Base-by-base conservation (phyloP, 176 grass and related monocot genomes). In the Zea mays region DNA sequence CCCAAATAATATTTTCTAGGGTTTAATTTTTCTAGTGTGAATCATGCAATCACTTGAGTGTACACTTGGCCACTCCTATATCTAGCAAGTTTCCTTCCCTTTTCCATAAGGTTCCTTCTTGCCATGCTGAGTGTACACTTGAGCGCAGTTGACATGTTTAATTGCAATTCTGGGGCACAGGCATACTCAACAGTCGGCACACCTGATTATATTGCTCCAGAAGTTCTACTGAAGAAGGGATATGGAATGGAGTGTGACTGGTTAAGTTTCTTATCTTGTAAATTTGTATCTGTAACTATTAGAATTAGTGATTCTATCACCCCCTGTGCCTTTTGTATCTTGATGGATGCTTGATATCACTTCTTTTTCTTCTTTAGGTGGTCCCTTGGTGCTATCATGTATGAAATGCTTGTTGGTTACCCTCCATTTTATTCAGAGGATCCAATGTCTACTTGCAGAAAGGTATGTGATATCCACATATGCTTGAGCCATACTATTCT, bases 361-460 rank as follows among this genome's bases (percentile, higher is more conserved):
- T 59, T 73, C 36, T 69, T 83, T 85, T 67, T 81, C 9, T 78
- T 75, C 57, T 59, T 71, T 82, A 94, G 91, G 91, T 98, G 96
- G 96, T 98, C 96, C n/a, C 92, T 98, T 92, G 96, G 96, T 83
- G 96, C 96, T 74, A 98, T 98, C 72, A 98, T 98, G 95, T 98
- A 92, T 33, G 95, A 97, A 85, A 97, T 97, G 95, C 91, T 98
- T 75, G 92, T 98, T 69, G 96, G 96, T 85, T 94, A 98, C 80
- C 96, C 91, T 44, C 95, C 95, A 83, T 98, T 98, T 70, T 94
- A 98, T 94, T 98, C 96, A 0, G 96, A 98, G 84, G 92, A 94
- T 90, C 96, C 91, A 17, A 98, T 98, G 91, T 92, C 92, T 71
- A 98, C 96, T 17, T 98, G 96, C 75, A 92, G 89, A 84, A 98